Base-by-base conservation (phyloP, 1,284 basidiomycete genomes). In the Xerocomus amazonicus region DNA sequence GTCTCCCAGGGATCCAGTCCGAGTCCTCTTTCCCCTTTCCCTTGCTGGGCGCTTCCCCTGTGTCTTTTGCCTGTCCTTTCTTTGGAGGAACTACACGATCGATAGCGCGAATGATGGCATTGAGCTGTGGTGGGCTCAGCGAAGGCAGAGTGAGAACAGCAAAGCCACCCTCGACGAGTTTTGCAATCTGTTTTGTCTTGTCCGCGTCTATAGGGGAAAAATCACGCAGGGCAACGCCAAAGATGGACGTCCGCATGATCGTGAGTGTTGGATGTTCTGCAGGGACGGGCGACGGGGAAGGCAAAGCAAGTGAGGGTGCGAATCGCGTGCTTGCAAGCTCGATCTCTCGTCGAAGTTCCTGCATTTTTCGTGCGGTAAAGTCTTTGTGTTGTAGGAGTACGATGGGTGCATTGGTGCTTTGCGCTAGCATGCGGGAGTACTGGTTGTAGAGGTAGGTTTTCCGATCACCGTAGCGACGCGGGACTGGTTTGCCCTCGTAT, bases 371-470 rank as follows among this genome's bases (percentile, higher is more conserved):
- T 1, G 81, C 78, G 33, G 79, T 76, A 65, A 91, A 87, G 52
- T 87, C 81, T 52, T 79, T 74, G 69, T 88, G 84, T 50, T 81
- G 77, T 45, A 91, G 76, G 66, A 90, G 76, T 57, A 91, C 70
- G 62, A 90, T 70, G 32, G 87, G 85, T 6, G 78, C 73, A 28
- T 71, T 60, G 27, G 68, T 59, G 67, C 76, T 78, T 45, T 73
- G 68, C 49, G 79, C 66, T 57, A 91, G 75, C 53, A 89, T 78
- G 54, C 72, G 74, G 48, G 76, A 74, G 75, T 90, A 90, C 68
- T 84, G 83, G 73, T 81, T 76, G 70, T 82, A 87, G 66, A 89
- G 84, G 68, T 79, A 81, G 1, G 82, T 76, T 67, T 91, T 91
- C 65, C 84, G 84, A 65, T 81, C 79, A 49, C 73, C 75, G 63